These are phyloP conservation scores for Crithidia sp. DNA, from an alignment of 208 protist genomes.

Conservation along the genomic window DNA sequence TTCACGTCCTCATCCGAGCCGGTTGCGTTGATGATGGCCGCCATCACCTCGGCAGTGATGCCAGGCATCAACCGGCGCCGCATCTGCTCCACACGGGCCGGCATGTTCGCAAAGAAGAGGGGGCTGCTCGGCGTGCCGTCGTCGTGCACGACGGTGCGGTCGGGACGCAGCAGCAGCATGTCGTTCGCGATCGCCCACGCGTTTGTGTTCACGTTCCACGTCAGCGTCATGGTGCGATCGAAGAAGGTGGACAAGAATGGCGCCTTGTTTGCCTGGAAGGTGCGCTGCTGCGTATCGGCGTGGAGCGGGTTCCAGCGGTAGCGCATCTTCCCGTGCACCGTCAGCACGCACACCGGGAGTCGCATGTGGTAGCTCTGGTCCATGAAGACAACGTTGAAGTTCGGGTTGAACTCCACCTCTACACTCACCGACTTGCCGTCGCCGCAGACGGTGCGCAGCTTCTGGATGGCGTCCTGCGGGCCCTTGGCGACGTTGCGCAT, in stretches of 20 bases:
- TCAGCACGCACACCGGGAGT: conserved; percentile 68
- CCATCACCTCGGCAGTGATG: conserved; percentile 63
- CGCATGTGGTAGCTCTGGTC: conserved; percentile 50
- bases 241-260: conserved; percentile 78
- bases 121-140: conserved; percentile 48
- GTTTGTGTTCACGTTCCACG: conserved; percentile 33
- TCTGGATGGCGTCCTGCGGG: conserved; percentile 47
- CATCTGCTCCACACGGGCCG: conserved; percentile 63
- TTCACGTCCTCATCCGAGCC: conserved; percentile 54
- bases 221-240: conserved; percentile 79
- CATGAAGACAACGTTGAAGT: conserved; percentile 68
- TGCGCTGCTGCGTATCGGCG: conserved; percentile 35
- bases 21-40: conserved; percentile 42
- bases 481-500: conserved; percentile 60
- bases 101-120: conserved; percentile 77
- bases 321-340: conserved; percentile 77
- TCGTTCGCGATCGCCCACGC: conserved; percentile 77
- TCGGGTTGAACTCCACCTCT: conserved; percentile 59
- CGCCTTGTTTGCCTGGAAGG: conserved; percentile 39
- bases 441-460: conserved; percentile 53
- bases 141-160: conserved; percentile 66
- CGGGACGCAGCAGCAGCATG: conserved; percentile 81
- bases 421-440: conserved; percentile 47
- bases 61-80: conserved; percentile 55
- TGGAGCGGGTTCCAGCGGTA: conserved; percentile 68